Conservation (phyloP, 202 grass and related monocot genomes). For the Zizania palustris region DNA sequence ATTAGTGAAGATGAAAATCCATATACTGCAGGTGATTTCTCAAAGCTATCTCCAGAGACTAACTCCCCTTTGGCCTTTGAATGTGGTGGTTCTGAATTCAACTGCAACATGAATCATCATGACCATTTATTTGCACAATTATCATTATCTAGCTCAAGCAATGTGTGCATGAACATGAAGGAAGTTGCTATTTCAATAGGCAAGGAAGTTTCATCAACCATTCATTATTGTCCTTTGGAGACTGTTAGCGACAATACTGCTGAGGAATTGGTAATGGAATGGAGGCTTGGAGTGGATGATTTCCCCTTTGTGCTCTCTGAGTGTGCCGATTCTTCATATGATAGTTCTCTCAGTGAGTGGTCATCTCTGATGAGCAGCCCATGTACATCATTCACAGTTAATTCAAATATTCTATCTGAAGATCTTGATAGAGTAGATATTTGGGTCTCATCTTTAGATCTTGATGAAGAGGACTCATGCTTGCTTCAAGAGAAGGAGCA, state of each 20-base stretch:
- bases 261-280: constrained; percentile 16
- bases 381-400: constrained; percentile 26
- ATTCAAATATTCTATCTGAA: constrained; percentile 35
- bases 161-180: constrained; percentile 21
- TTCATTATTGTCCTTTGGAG: constrained; percentile 2
- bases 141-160: constrained; percentile 29
- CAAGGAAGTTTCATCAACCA: constrained; percentile 17
- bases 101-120: constrained; percentile 10
- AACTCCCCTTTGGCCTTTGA: constrained; percentile 33
- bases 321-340: constrained; percentile 36
- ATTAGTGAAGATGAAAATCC: background rate
- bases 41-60: constrained; percentile 28
- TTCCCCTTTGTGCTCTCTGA: constrained; percentile 17
- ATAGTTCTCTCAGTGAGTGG: constrained; percentile 28
- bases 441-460: constrained; percentile 65
- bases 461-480: constrained; percentile 56
- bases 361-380: constrained; percentile 35
- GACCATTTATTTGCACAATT: constrained; percentile 40
- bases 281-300: constrained; percentile 29
- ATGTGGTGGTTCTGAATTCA: constrained; percentile 43
- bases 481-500: constrained; percentile 57
- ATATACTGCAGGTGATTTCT: constrained; percentile 1
- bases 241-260: constrained; percentile 15
- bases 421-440: constrained; percentile 63
- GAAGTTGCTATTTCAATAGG: constrained; percentile 21